phyloP scores from a whole-genome alignment of 2,329 filamentous ascomycete species.

The Talaromyces sp. region DNA sequence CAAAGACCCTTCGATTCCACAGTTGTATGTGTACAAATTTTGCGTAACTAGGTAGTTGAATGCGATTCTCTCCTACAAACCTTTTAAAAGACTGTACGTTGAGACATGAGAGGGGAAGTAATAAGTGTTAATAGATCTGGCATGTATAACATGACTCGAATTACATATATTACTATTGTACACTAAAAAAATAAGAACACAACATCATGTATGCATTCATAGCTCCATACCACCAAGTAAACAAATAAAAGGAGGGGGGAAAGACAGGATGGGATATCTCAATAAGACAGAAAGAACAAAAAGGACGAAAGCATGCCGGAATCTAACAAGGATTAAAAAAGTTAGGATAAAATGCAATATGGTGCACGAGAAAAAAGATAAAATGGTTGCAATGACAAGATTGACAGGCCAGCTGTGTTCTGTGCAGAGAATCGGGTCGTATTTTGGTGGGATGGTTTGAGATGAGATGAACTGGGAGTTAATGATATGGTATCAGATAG shows the following conservation, averaged over 20 bases:
- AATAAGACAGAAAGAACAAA: slow-evolving; percentile 1
- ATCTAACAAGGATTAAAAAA: background rate
- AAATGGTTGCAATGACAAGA: background rate
- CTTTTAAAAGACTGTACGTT: background rate
- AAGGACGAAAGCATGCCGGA: background rate
- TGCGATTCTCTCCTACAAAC: background rate
- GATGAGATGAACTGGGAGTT: background rate
- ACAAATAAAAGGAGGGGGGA: background rate
- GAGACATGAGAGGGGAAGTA: too few species aligned
- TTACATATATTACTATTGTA: background rate
- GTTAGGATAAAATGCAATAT: slow-evolving; percentile 17
- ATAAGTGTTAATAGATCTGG: too few species aligned
- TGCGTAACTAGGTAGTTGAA: background rate
- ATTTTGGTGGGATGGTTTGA: too few species aligned
- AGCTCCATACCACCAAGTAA: background rate
- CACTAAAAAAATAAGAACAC: background rate
- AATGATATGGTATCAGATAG: background rate
- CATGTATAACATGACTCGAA: background rate
- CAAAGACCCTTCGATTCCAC: background rate
- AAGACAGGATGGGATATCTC: slow-evolving; percentile 9
- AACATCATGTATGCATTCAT: background rate
- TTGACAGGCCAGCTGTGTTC: slow-evolving; percentile 1
- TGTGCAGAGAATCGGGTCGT: background rate
- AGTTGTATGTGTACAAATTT: background rate
- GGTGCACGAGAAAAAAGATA: slow-evolving; percentile 6